Evolutionary conservation across 2,329 filamentous ascomycete genomes (phyloP), one percentile per base, ranked within the genome.

Genomic region (Sordariomycetes sp.): DNA sequence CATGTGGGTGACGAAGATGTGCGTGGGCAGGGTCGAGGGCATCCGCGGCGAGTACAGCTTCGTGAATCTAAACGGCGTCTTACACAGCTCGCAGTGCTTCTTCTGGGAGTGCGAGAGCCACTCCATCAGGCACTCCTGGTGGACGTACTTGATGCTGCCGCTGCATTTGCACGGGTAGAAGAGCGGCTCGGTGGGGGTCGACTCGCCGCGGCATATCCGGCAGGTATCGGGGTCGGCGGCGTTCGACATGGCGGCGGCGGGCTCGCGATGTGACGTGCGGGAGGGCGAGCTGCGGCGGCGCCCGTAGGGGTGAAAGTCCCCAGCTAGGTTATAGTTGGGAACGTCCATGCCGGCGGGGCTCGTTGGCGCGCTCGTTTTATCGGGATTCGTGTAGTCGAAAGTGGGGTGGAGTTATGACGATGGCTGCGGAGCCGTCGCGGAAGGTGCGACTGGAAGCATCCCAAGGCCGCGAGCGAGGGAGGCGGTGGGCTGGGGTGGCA

Each of bases 131-230:
- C 94, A 99, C 70, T 95, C 89, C 73, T 99, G 94, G 71, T 99
- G 94, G 61, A 99, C 94, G 68, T 88, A 96, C 76, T 96, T 97
- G 76, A 99, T 99, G 74, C 93, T 97, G 59, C 94, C 94, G 69
- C 90, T 97, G 76, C 94, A 99, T 78, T 97, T 97, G 85, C 94
- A 99, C 6, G 94, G 94, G 69, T 95, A 94, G 76, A 96, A 99
- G 46, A 99, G 81, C 60, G 90, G 91, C 69, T 97, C 94, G 3
- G 89, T 82, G 3, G 79, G 72, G 1, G 88, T 89, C 58, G 83
- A 90, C 72, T 99, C 95, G 57, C 90, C 90, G 65, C 95, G 85
- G 73, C 94, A 99, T 77, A 99, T 99, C 61, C 94, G 87, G 76
- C 94, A 99, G n/a, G 91, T 95, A 68, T 96, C 89, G 59, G 80